phyloP scores from a whole-genome alignment of 1,284 basidiomycete species.

The Ceratobasidium sp. region DNA sequence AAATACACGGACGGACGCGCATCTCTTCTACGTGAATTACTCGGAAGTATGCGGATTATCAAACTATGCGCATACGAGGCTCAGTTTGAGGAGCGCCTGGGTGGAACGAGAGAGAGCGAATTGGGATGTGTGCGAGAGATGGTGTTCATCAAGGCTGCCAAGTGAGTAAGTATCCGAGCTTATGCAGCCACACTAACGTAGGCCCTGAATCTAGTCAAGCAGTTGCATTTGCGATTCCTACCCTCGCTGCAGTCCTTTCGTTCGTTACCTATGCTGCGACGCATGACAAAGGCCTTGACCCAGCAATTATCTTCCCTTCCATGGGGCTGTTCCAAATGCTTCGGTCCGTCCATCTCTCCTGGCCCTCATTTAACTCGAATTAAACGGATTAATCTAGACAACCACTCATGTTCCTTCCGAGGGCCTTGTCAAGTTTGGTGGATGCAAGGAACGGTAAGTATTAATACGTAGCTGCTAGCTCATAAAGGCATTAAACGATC shows the following conservation, averaged over 20 bases:
- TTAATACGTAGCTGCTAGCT: neutral
- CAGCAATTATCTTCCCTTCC: constrained; percentile 18
- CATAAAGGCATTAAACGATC: no score
- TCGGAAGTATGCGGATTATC: constrained; percentile 60
- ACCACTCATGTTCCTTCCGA: constrained; percentile 72
- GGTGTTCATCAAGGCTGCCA: constrained; percentile 65
- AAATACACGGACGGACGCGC: constrained; percentile 81
- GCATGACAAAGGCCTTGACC: constrained; percentile 5
- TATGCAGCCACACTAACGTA: constrained; percentile 24
- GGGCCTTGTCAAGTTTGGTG: constrained; percentile 66
- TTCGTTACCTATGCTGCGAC: constrained; percentile 70
- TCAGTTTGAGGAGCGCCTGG: constrained; percentile 4
- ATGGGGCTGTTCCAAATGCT: constrained; percentile 9
- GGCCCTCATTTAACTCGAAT: constrained; percentile 54
- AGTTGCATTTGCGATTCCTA: constrained; percentile 59
- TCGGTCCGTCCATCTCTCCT: constrained; percentile 44
- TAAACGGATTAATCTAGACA: constrained; percentile 55
- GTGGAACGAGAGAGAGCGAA: constrained; percentile 58
- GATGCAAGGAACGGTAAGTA: constrained; percentile 61
- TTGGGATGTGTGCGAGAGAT: constrained; percentile 63
- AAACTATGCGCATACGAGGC: constrained; percentile 39
- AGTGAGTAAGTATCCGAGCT: constrained; percentile 51
- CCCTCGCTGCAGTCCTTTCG: constrained; percentile 74
- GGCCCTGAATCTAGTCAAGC: constrained; percentile 34
- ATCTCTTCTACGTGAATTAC: constrained; percentile 77